phyloP scores from a whole-genome alignment of 2,329 filamentous ascomycete species.

The Ascochyta koolunga region DNA sequence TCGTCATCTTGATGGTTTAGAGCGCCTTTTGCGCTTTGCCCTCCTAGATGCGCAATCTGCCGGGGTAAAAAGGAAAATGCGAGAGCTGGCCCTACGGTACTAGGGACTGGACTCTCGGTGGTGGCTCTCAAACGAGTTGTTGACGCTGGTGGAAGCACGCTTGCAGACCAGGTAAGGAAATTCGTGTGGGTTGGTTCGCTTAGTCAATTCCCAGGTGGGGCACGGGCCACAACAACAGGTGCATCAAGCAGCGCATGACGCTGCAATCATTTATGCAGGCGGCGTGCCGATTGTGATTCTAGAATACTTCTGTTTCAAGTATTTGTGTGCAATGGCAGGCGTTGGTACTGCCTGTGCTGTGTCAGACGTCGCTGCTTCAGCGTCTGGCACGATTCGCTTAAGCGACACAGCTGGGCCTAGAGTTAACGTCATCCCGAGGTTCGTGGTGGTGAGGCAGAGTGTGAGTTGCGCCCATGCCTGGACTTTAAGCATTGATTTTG shows the following conservation, averaged over 20 bases:
- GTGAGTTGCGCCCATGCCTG: conserved; percentile 16
- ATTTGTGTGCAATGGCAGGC: background rate
- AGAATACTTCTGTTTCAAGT: background rate
- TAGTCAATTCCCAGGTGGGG: conserved; percentile 27
- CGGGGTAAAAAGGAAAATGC: conserved; percentile 32
- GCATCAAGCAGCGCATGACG: conserved; percentile 14
- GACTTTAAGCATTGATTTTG: conserved; percentile 19
- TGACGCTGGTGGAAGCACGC: conserved; percentile 36
- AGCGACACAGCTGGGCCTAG: conserved; percentile 11
- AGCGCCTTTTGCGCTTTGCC: conserved; percentile 54
- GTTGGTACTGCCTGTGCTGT: conserved; percentile 1
- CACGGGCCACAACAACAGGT: conserved; percentile 6
- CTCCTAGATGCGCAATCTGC: conserved; percentile 52
- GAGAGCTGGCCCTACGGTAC: conserved; percentile 49
- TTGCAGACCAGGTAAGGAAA: conserved; percentile 19
- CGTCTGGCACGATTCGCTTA: conserved; percentile 18
- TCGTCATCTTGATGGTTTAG: conserved; percentile 49
- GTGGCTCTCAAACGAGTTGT: conserved; percentile 36
- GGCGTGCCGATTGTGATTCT: background rate
- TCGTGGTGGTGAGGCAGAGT: conserved; percentile 7
- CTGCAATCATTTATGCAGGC: conserved; percentile 11
- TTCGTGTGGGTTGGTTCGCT: conserved; percentile 35
- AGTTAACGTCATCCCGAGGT: conserved; percentile 28
- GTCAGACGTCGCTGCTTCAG: conserved; percentile 6
- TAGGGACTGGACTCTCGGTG: conserved; percentile 49